Evolutionary conservation across 768 basidiomycete genomes (phyloP).

Genomic region (Dentipellis sp.): DNA sequence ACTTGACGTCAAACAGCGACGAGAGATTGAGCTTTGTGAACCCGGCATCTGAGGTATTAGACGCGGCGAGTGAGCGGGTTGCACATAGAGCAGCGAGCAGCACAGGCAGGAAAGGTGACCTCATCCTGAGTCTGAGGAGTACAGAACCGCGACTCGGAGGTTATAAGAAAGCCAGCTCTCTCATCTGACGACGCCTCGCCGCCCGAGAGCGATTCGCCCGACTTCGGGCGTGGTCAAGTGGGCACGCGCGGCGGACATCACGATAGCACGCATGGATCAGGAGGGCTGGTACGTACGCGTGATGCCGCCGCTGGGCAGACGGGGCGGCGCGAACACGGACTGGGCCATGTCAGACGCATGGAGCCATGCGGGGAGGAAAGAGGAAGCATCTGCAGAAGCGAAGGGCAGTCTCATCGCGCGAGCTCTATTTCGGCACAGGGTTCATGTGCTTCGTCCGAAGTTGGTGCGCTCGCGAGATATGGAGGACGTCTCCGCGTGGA

Average conservation of each 20-base stretch:
- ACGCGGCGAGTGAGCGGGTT: neutral
- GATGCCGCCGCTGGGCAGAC: neutral
- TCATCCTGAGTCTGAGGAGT: neutral
- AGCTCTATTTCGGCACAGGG: neutral
- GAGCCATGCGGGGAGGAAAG: neutral
- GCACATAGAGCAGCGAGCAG: neutral
- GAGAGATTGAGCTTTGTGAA: constrained; percentile 4
- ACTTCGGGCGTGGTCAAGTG: no score
- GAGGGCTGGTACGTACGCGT: neutral
- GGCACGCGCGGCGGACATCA: no score
- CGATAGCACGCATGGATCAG: no score
- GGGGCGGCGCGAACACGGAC: neutral
- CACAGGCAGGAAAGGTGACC: neutral
- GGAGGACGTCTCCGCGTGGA: no score
- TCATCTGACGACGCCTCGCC: neutral
- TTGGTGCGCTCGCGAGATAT: neutral
- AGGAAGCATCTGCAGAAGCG: neutral
- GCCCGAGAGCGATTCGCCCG: neutral
- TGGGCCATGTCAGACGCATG: neutral
- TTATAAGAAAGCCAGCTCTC: neutral
- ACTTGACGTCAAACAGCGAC: constrained; percentile 4
- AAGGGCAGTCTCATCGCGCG: neutral
- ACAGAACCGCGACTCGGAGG: neutral
- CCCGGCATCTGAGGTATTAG: neutral
- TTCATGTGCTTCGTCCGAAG: neutral